These are phyloP conservation scores for Leptosphaerulina australis DNA, from an alignment of 2,329 filamentous ascomycete species.

Conservation along the genomic window DNA sequence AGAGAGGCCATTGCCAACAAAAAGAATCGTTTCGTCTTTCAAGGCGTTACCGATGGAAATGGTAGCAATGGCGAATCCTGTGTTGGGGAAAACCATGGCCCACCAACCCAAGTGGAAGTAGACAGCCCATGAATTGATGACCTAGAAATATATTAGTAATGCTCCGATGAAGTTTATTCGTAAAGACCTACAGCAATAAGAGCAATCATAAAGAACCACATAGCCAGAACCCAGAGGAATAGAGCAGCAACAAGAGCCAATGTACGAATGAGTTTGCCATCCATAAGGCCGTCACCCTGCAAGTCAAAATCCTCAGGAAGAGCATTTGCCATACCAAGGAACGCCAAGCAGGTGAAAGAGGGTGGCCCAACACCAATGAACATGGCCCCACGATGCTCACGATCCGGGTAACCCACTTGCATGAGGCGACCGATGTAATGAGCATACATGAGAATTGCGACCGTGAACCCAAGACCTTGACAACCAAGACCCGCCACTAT, in stretches of 20 bases:
- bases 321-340: constrained; percentile 70
- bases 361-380: constrained; percentile 80
- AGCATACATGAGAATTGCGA: constrained; percentile 75
- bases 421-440: constrained; percentile 76
- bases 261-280: constrained; percentile 52
- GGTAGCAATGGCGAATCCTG: constrained; percentile 52
- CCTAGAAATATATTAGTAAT: constrained; percentile 27
- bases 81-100: constrained; percentile 59
- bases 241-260: constrained; percentile 59
- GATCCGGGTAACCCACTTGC: constrained; percentile 66
- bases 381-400: constrained; percentile 70
- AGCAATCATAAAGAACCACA: constrained; percentile 62
- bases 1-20: constrained; percentile 56
- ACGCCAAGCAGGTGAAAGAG: constrained; percentile 71
- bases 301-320: constrained; percentile 56
- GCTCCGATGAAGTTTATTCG: constrained; percentile 19
- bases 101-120: constrained; percentile 70
- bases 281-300: constrained; percentile 55
- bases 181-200: constrained; percentile 44
- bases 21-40: constrained; percentile 44
- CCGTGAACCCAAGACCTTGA: constrained; percentile 71
- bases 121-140: constrained; percentile 41
- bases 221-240: constrained; percentile 68
- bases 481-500: constrained; percentile 70
- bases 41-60: constrained; percentile 49